phyloP scores from a whole-genome alignment of 495 filamentous ascomycete species.

The Tuber microsphaerosporum region DNA sequence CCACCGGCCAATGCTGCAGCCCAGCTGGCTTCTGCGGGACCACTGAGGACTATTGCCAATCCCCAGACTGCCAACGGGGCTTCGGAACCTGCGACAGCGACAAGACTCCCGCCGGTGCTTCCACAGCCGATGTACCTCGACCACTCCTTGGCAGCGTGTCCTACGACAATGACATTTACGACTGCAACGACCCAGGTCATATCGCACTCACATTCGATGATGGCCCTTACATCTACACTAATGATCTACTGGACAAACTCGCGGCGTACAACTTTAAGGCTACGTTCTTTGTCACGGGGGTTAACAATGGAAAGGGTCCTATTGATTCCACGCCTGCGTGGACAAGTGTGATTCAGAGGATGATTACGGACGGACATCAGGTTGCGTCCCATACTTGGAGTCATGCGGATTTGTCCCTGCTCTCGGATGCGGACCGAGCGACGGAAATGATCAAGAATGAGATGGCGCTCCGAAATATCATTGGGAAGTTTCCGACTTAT shows the following conservation, averaged over 20 bases:
- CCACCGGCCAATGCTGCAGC: constrained; percentile 51
- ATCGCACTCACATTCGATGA: constrained; percentile 66
- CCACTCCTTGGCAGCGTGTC: constrained; percentile 48
- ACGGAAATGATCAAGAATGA: constrained; percentile 62
- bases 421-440: constrained; percentile 47
- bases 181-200: constrained; percentile 54
- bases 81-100: constrained; percentile 57
- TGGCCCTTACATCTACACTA: constrained; percentile 59
- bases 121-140: constrained; percentile 50
- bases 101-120: constrained; percentile 48
- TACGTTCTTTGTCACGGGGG: constrained; percentile 67
- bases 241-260: constrained; percentile 59
- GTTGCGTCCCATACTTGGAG: constrained; percentile 70
- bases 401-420: constrained; percentile 56
- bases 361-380: constrained; percentile 59
- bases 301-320: constrained; percentile 57
- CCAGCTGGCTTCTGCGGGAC: constrained; percentile 49
- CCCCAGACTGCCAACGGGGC: constrained; percentile 54
- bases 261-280: constrained; percentile 57
- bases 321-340: constrained; percentile 50
- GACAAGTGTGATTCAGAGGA: constrained; percentile 51
- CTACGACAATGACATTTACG: constrained; percentile 54
- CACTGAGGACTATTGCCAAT: constrained; percentile 50
- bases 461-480: constrained; percentile 61
- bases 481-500: constrained; percentile 66